Evolutionary conservation across 192 early-diverging fungal genomes (phyloP), one percentile per base, ranked within the genome.

Genomic region (Podila minutissima): DNA sequence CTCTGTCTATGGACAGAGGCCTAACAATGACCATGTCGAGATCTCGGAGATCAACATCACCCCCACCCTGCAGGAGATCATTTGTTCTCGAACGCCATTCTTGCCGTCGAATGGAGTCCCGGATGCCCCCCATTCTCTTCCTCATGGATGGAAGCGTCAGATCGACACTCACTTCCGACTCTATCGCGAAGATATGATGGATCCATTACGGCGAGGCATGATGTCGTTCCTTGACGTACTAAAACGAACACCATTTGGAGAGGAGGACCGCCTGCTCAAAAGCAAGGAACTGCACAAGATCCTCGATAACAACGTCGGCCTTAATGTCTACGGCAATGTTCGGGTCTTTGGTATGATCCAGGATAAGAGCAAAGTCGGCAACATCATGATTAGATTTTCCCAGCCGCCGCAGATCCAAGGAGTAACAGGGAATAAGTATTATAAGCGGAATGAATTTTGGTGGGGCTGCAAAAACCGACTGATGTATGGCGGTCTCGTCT

Each of bases 101-200:
- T 64, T 92, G 26, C 91, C 91, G 8, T 81, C 83, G 15, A 86
- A 88, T 35, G 74, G 61, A 20, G 3, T 37, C 35, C 35, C 5
- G 35, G 35, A 37, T 37, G 35, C 35, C 0, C 35, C 6, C 9
- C 35, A 37, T 37, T 37, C 3, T 10, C 35, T 37, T 7, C 8
- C 35, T 9, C 35, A 37, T 10, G 35, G 35, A 9, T 37, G 35
- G 49, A 81, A 69, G 10, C 83, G 88, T 8, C 82, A 87, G 22
- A 20, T 91, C 10, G 90, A 92, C 68, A 83, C 75, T 6, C 87
- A 91, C 57, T 92, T 91, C 63, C 88, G 89, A 1, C 35, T 92
- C 4, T 74, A 90, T 13, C 69, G 91, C 20, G 90, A 92, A 55
- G 91, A 92, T 38, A 75, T 90, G 71, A 61, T 91, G 33, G 59